Percentiles rank a stretch among this genome's conserved stretches.
These are phyloP conservation scores for Aspergillus proliferans DNA, from an alignment of 2,329 filamentous ascomycete genomes.

Conservation along the genomic window DNA sequence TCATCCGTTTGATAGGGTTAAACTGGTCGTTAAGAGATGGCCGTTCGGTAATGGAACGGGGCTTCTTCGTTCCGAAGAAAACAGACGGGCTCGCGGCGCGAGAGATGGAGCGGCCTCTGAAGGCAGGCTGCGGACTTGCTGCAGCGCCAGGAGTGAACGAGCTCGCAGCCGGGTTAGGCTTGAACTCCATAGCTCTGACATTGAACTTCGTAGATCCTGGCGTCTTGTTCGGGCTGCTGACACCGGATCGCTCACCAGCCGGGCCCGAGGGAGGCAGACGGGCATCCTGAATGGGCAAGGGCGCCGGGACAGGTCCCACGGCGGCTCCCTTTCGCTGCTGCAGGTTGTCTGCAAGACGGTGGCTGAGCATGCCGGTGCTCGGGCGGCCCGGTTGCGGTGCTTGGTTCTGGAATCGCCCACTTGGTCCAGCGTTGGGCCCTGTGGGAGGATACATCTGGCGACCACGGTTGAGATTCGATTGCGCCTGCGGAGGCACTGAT, in stretches of 20 bases:
- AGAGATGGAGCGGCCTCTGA: constrained; percentile 46
- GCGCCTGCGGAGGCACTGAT: constrained; percentile 27
- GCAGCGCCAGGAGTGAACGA: constrained; percentile 71
- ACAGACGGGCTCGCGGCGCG: constrained; percentile 44
- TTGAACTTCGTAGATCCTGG: constrained; percentile 54
- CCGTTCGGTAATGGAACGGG: constrained; percentile 53
- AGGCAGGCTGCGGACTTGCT: constrained; percentile 64
- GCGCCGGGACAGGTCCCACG: constrained; percentile 43
- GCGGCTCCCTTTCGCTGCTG: constrained; percentile 45
- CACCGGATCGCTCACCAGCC: constrained; percentile 49
- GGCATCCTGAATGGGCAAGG: constrained; percentile 57
- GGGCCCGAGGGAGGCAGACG: constrained; percentile 71
- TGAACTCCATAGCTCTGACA: constrained; percentile 67
- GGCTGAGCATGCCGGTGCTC: constrained; percentile 43
- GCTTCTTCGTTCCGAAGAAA: constrained; percentile 67
- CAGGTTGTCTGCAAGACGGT: constrained; percentile 47
- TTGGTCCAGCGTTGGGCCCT: constrained; percentile 38
- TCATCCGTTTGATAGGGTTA: constrained; percentile 63
- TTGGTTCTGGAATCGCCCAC: constrained; percentile 39
- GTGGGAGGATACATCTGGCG: constrained; percentile 44
- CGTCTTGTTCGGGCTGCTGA: constrained; percentile 42
- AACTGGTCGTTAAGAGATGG: constrained; percentile 51
- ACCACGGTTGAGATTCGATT: constrained; percentile 41
- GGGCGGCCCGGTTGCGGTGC: constrained; percentile 36
- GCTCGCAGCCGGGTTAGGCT: constrained; percentile 72